Conservation (phyloP, 1,284 basidiomycete species). For the Earliella scabrosa region DNA sequence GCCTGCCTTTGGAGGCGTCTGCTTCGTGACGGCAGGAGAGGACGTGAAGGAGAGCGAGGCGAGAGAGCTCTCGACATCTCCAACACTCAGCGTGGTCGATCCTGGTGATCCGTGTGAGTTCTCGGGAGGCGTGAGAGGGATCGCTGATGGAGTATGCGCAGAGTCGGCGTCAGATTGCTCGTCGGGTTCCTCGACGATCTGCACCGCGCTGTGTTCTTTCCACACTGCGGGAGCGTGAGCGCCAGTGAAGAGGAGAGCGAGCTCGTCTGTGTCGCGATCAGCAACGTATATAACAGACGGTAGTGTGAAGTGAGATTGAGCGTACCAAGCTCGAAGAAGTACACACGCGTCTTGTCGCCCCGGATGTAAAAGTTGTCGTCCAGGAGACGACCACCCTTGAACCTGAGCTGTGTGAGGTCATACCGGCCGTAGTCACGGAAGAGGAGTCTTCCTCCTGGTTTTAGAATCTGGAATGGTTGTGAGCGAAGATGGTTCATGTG, state of each 20-base stretch:
- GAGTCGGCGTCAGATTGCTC: conserved; percentile 29
- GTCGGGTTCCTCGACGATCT: conserved; percentile 42
- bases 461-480: conserved; percentile 68
- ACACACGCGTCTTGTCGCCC: conserved; percentile 96
- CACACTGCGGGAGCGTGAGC: conserved; percentile 41
- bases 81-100: conserved; percentile 1
- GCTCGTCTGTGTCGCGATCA: conserved; percentile 65
- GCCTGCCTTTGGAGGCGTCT: background rate
- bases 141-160: background rate
- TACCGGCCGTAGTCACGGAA: conserved; percentile 96
- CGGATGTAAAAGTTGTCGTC: conserved; percentile 95
- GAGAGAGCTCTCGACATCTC: conserved; percentile 9
- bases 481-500: background rate
- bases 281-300: background rate
- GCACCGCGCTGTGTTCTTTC: conserved; percentile 36
- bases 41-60: background rate
- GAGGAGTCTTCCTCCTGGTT: conserved; percentile 85
- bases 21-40: too few relatives aligned
- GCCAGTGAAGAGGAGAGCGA: conserved; percentile 80
- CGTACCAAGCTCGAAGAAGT: conserved; percentile 89
- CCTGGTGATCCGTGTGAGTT: conserved; percentile 1
- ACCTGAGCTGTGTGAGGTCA: conserved; percentile 92
- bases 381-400: conserved; percentile 87
- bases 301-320: background rate
- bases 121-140: conserved; percentile 2